These are phyloP conservation scores for Lepidium sativum DNA, from an alignment of 345 rosid genomes.

Conservation along the genomic window DNA sequence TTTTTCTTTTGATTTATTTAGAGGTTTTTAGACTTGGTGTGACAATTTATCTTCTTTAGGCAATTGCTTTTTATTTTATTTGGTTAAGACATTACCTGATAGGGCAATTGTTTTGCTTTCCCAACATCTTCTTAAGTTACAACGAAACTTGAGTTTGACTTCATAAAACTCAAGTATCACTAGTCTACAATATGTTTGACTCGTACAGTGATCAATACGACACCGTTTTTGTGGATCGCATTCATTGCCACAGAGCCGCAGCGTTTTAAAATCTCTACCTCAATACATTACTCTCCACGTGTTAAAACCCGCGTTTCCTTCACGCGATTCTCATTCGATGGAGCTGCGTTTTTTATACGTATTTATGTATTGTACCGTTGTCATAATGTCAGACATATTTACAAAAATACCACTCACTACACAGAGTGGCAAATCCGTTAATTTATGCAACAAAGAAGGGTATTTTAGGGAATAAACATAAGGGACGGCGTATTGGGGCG, in stretches of 20 bases:
- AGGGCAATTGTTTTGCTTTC: neutral
- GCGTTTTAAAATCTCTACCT: neutral
- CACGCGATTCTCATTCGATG: conserved; percentile 35
- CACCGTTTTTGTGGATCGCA: neutral
- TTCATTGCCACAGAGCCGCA: conserved; percentile 8
- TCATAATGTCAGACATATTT: neutral
- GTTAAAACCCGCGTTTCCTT: conserved; percentile 31
- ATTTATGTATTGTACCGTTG: neutral
- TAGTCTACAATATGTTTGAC: neutral
- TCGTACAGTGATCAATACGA: neutral
- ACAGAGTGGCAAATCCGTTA: conserved; percentile 15
- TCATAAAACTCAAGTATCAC: too few relatives aligned
- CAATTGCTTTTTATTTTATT: too few relatives aligned
- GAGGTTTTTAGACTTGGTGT: too few relatives aligned
- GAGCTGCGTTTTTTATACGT: conserved; percentile 8
- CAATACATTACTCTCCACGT: conserved; percentile 14
- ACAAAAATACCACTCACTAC: conserved; percentile 12
- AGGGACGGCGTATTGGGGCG: conserved; percentile 22
- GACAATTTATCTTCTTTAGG: too few relatives aligned
- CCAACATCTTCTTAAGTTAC: neutral
- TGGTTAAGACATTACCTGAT: too few relatives aligned
- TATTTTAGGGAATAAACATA: neutral
- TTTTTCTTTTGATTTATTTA: too few relatives aligned
- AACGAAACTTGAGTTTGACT: neutral
- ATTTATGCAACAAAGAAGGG: neutral